Evolutionary conservation across 2,329 filamentous ascomycete genomes (phyloP), one percentile per base, ranked within the genome.

Genomic region (Alternaria sp.): DNA sequence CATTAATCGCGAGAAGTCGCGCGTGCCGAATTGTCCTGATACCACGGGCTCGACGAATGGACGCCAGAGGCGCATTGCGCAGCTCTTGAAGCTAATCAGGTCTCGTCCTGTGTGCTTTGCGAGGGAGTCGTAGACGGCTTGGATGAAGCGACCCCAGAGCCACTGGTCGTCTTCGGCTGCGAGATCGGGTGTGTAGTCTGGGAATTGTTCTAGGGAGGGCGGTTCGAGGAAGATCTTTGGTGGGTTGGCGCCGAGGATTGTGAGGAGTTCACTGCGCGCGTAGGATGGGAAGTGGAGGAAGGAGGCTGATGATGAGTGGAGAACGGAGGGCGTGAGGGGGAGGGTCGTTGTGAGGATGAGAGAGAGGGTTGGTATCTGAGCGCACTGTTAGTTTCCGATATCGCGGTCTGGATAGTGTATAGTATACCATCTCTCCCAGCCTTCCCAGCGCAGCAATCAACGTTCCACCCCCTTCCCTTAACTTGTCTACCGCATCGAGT

Each of bases 221-320:
- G 80, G 57, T 61, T 74, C 57, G 72, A 77, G 57, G 75, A 82
- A 86, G 68, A 85, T 84, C 54, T 82, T 84, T 4, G 80, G 81
- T 13, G 83, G 85, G 9, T 49, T 61, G 6, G 65, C 77, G 12
- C 89, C 85, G 25, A 97, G 83, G 68, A 99, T 96, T 44, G 87
- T 83, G 57, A 96, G 86, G 58, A 93, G 90, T 71, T 97, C 92
- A 59, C 88, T 80, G 72, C 96, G 94, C 11, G 88, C 90, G 80
- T 98, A 99, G 3, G 92, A 86, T 1, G 93, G 88, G 75, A 98
- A 98, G 74, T 91, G 88, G 25, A 98, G 84, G 77, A 96, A 90
- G 2, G 93, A 89, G 0, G 90, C 86, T 6, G 90, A 89, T 5
- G 91, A 83, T 8, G 88, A 85, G 69, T 92, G 90, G 9, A 97